Evolutionary conservation across 805 yeast genomes (phyloP).

Genomic region (Kazachstania kunashirensis): DNA sequence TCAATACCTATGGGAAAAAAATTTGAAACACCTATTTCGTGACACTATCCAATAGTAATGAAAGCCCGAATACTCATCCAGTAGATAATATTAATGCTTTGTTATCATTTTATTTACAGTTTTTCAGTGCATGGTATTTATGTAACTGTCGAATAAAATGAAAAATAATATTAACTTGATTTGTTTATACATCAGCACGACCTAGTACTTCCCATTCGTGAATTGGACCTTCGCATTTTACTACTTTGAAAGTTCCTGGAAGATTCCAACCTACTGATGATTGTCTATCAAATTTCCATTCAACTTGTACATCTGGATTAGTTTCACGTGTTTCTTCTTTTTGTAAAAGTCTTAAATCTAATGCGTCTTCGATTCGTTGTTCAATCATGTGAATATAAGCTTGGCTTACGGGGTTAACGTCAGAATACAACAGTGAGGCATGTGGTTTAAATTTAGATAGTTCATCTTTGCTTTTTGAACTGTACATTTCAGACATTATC

Average conservation of each 20-base stretch:
- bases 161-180: no score
- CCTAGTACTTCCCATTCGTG: constrained; percentile 62
- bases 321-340: constrained; percentile 8
- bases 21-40: no score
- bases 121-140: no score
- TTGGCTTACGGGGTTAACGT: constrained; percentile 53
- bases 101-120: no score
- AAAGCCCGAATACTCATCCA: no score
- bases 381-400: constrained; percentile 56
- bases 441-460: constrained; percentile 56
- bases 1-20: no score
- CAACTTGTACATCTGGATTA: constrained; percentile 11
- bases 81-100: no score
- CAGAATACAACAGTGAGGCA: constrained; percentile 59
- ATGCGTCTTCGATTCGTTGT: constrained; percentile 55
- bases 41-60: no score
- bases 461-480: constrained; percentile 30
- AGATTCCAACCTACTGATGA: constrained; percentile 45
- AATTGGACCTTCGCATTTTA: constrained; percentile 62
- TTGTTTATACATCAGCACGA: constrained; percentile 28
- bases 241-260: constrained; percentile 54
- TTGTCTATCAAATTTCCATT: constrained; percentile 16
- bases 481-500: constrained; percentile 49
- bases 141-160: no score
- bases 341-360: constrained; percentile 33